A percentile compares a stretch with the other conserved stretches of the same genome.
phyloP scores from a whole-genome alignment of 345 rosid genomes.

The Brassica rapa region DNA sequence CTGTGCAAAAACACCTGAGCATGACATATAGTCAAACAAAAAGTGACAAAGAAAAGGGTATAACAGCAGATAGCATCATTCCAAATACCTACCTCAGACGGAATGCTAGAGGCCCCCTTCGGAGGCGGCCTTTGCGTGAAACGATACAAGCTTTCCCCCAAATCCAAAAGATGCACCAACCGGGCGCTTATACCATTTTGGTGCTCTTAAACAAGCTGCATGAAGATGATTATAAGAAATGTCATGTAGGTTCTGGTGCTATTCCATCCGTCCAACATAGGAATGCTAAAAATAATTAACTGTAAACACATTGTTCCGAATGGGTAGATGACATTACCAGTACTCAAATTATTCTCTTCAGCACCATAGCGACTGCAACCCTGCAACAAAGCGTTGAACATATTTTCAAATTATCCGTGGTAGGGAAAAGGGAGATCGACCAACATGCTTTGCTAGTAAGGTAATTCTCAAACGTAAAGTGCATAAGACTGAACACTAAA shows the following conservation, averaged over 20 bases:
- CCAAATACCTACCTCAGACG: constrained; percentile 64
- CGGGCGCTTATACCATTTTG: constrained; percentile 96
- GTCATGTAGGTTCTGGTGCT: constrained; percentile 8
- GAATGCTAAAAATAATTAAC: background rate
- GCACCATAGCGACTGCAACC: constrained; percentile 72
- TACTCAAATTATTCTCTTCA: constrained; percentile 57
- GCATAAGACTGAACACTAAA: constrained; percentile 8
- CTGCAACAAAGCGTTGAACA: constrained; percentile 48
- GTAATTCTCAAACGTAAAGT: background rate
- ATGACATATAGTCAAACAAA: constrained; percentile 20
- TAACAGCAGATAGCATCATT: constrained; percentile 9
- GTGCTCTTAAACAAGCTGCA: constrained; percentile 76
- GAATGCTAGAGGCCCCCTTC: constrained; percentile 43
- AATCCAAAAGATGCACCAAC: constrained; percentile 95
- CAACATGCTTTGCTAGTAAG: constrained; percentile 6
- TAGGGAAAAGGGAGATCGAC: background rate
- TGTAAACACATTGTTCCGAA: constrained; percentile 7
- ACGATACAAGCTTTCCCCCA: constrained; percentile 96
- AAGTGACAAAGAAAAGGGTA: constrained; percentile 5
- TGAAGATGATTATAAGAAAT: constrained; percentile 11
- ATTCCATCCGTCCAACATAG: constrained; percentile 18
- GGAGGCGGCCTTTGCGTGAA: constrained; percentile 53
- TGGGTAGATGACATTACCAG: constrained; percentile 52
- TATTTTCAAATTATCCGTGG: constrained; percentile 6
- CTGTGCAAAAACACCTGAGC: constrained; percentile 73